Percentiles rank a stretch among this genome's conserved stretches.
phyloP scores from a whole-genome alignment of 1,284 basidiomycete species.

The Rhodotorula sp. region DNA sequence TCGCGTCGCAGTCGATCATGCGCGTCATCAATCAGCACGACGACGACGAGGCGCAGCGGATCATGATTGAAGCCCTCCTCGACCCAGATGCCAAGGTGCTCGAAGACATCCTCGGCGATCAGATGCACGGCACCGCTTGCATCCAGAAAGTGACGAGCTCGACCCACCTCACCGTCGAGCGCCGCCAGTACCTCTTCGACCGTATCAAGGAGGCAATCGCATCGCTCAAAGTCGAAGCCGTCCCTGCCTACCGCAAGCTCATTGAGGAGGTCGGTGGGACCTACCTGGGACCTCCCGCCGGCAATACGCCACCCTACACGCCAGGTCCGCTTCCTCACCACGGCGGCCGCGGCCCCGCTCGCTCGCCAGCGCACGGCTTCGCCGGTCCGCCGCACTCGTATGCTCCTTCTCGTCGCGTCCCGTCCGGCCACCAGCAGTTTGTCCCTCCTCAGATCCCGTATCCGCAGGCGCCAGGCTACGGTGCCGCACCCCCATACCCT shows the following conservation, averaged over 20 bases:
- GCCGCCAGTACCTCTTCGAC: constrained; percentile 70
- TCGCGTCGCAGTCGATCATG: constrained; percentile 89
- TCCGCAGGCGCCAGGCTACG: background rate
- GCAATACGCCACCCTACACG: constrained; percentile 7
- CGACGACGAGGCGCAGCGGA: constrained; percentile 47
- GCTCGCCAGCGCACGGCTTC: background rate
- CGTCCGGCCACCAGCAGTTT: background rate
- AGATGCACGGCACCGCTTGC: constrained; percentile 60
- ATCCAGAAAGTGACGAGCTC: constrained; percentile 90
- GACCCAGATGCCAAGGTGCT: constrained; percentile 60
- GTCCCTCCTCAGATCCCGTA: background rate
- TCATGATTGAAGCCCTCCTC: constrained; percentile 48
- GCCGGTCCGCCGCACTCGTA: background rate
- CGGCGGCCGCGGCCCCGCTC: background rate
- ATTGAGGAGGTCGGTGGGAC: constrained; percentile 33
- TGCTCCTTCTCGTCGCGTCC: background rate
- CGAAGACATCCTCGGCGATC: constrained; percentile 73
- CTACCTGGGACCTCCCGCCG: constrained; percentile 25
- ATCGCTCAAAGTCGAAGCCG: constrained; percentile 42
- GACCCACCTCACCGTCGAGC: constrained; percentile 69
- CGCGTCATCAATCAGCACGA: constrained; percentile 55
- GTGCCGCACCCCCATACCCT: background rate
- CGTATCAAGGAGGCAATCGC: constrained; percentile 43
- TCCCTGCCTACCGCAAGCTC: constrained; percentile 44
- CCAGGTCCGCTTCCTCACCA: background rate